Base-by-base conservation (phyloP, 23 red algal species). In the Agarophyton chilense region DNA sequence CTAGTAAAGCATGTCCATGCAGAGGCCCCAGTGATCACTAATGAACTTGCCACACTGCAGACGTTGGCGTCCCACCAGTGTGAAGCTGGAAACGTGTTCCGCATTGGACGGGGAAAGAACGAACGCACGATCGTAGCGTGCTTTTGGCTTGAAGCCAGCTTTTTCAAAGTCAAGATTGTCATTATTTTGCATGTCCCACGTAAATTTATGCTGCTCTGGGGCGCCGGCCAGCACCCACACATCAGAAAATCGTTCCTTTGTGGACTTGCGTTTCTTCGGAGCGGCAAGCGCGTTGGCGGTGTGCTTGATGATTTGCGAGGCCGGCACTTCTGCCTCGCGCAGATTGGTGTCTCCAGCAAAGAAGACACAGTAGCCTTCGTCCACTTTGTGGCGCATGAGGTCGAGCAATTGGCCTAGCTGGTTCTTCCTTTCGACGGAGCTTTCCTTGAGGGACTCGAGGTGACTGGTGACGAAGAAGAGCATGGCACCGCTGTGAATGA, bases 311-410 rank as follows among this genome's bases (percentile, higher is more conserved):
- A 90, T 45, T 41, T 79, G 47, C 43, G 50, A 41, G 32, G 72
- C 86, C 2, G 86, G 66, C 40, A 90, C 73, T 51, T 90, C 86
- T 10, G 86, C 70, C 39, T 90, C 86, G 28, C 86, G 43, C 45
- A 90, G 55, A 62, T 90, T 90, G 21, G 86, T 90, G 56, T 90
- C 86, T 7, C 86, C 86, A 4, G 72, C 86, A 44, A 90, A 90
- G 2, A 90, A 16, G 31, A 72, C 55, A 4, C 34, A 47, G 32
- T 46, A 28, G 39, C 86, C 72, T 22, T 90, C 86, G 28, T 78
- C 53, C 2, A 71, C 71, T 21, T 51, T 21, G 14, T 78, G 51
- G 33, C 86, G 49, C 74, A 65, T 60, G 14, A 39, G 17, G 16
- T 77, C 29, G 36, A 90, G 38, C 17, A 90, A 10, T 29, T 90